Percentiles rank a stretch among this genome's conserved stretches.
These are phyloP conservation scores for Speleostelium caveatum DNA, from an alignment of 78 protist genomes.

Conservation along the genomic window DNA sequence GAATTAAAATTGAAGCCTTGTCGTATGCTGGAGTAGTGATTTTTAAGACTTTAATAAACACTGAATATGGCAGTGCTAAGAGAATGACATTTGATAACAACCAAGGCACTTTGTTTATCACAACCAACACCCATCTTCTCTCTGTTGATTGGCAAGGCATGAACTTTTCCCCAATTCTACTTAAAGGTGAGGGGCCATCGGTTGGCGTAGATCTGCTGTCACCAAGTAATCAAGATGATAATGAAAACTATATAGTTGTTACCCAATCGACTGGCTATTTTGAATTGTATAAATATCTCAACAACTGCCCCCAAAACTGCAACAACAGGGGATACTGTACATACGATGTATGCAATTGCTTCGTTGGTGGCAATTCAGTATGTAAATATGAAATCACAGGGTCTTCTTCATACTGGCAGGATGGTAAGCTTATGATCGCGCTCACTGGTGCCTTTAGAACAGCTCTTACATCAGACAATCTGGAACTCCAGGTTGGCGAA, in stretches of 20 bases:
- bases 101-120: not conserved
- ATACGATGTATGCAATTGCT: too few relatives aligned
- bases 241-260: not conserved
- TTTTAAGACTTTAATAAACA: too few relatives aligned
- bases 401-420: not conserved
- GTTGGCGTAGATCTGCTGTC: not conserved
- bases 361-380: not conserved
- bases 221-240: not conserved
- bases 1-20: not conserved
- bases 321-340: not conserved
- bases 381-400: not conserved
- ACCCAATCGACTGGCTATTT: not conserved
- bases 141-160: not conserved
- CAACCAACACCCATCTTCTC: not conserved
- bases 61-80: not conserved
- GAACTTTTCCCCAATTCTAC: too few relatives aligned
- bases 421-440: not conserved
- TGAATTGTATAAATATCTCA: not conserved
- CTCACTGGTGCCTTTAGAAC: not conserved
- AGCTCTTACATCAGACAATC: too few relatives aligned
- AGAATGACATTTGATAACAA: not conserved
- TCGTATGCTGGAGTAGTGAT: not conserved
- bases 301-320: not conserved
- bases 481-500: too few relatives aligned
- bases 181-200: too few relatives aligned